Evolutionary conservation across 2,329 filamentous ascomycete species (phyloP), one percentile per base, ranked within the genome.

Genomic region (Aschersonia sp.): DNA sequence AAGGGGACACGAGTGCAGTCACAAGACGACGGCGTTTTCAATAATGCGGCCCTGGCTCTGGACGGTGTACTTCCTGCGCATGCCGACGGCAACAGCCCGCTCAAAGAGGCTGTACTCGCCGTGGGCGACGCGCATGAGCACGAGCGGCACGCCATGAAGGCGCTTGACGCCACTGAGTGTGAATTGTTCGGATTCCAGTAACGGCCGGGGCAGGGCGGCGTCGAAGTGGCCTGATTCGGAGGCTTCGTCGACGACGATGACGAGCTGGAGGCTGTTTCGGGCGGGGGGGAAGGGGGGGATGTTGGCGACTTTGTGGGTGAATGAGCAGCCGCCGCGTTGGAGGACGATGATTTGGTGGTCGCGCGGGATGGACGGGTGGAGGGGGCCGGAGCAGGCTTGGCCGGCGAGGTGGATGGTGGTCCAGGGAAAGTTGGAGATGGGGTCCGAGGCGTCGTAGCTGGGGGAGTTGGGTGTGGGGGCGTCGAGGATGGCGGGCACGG

Each of bases 311-410:
- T 98, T 98, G 31, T 83, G 68, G 38, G 78, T 82, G 63, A 97
- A 97, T 30, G 77, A 84, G 67, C 92, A 98, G 1, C 79, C 80
- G 40, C 92, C 91, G 5, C 92, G 80, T 31, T 78, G 80, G 56
- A 97, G 73, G 45, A 95, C 77, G 50, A 98, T 80, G 51, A 97
- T 71, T 46, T 95, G 82, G 65, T 94, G 72, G 44, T 70, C 64
- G 31, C 70, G 70, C 3, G 73, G 65, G 0, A 69, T 73, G 12
- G 61, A 57, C n/a, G 75, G 71, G 2, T 74, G 73, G 2, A 79
- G 63, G 3, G 69, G 67, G n/a, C 70, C 67, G 50, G 73, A 69
- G 62, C 91, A 92, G 7, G 80, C 76, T 12, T 84, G 69, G 48
- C 73, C 83, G 6, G 82, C 82, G 28, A 91, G 75, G 65, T 82